These are phyloP conservation scores for Melampsora larici-populina DNA, from an alignment of 1,284 basidiomycete genomes.

Conservation along the genomic window DNA sequence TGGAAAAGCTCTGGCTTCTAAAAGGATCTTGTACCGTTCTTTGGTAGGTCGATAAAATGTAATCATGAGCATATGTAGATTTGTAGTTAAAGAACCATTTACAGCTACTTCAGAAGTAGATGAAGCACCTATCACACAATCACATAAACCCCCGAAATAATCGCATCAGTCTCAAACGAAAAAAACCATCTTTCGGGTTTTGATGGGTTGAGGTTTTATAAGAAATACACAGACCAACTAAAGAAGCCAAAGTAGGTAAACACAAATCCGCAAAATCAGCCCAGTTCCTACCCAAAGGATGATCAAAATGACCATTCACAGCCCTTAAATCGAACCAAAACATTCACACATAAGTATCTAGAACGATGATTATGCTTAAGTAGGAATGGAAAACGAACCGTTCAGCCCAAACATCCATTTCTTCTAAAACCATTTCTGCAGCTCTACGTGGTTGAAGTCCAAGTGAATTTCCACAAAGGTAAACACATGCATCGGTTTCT, in stretches of 20 bases:
- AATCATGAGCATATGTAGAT: slow-evolving; percentile 89
- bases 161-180: too few species aligned
- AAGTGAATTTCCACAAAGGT: slow-evolving; percentile 94
- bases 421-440: slow-evolving; percentile 70
- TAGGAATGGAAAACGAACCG: slow-evolving; percentile 59
- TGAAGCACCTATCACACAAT: slow-evolving; percentile 62
- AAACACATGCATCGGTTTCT: slow-evolving; percentile 62
- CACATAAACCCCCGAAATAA: background rate
- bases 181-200: too few species aligned
- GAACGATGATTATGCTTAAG: slow-evolving; percentile 32
- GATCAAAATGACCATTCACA: slow-evolving; percentile 86
- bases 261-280: slow-evolving; percentile 71
- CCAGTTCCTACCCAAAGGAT: slow-evolving; percentile 81
- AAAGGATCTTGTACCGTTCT: slow-evolving; percentile 85
- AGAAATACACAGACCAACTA: slow-evolving; percentile 64
- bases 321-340: slow-evolving; percentile 61
- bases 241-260: slow-evolving; percentile 70
- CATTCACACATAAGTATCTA: slow-evolving; percentile 35
- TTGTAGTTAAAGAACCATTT: slow-evolving; percentile 89
- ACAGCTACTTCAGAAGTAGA: slow-evolving; percentile 82
- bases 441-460: slow-evolving; percentile 76
- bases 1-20: slow-evolving; percentile 89
- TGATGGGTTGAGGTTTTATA: background rate
- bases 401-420: slow-evolving; percentile 80
- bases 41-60: slow-evolving; percentile 87